Base-by-base conservation (phyloP, 139 green algal genomes). In the Gonium pectorale region DNA sequence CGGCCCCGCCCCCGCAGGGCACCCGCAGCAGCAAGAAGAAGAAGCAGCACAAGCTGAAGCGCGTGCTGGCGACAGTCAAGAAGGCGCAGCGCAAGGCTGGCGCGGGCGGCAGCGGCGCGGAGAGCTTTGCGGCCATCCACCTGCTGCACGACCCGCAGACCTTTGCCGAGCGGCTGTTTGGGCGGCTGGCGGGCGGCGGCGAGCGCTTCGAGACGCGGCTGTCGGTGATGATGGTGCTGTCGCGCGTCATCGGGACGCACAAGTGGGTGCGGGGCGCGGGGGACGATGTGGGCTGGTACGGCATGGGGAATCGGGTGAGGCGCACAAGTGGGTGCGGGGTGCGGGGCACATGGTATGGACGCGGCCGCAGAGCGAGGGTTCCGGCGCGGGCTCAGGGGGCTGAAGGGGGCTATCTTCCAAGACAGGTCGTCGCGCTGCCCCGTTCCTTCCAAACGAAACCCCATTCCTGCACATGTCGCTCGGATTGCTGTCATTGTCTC, bases 131-230 rank as follows among this genome's bases (percentile, higher is more conserved):
- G 27, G 97, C 97, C n/a, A 86, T 99, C 73, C 96, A 99, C 89
- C 90, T 99, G 63, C 91, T 99, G 68, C 93, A 99, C 71, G 97
- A 99, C 90, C 96, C 97, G n/a, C 93, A 96, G 93, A 87, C 87
- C 2, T 99, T 99, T 91, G 96, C 95, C 2, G 97, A 99, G 92
- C 89, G 90, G 72, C 92, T 99, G 49, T 98, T 99, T 49, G 52
- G 66, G 35, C 90, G 95, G 72, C 86, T 99, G 71, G 90, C 94
- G 46, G 68, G 60, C 41, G 91, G 90, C 52, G 86, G 87, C 37
- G 94, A 98, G 86, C 79, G 87, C 22, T 98, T 95, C 85, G 96
- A 99, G 89, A 94, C 92, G 26, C 93, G 93, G 37, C 72, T 97
- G 68, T 87, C 91, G 19, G 93, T 97, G 67, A 92, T 98, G 88